Evolutionary conservation across 257 asterid species (phyloP), one percentile per base, ranked within the genome.

Genomic region (Fraxinus excelsior): DNA sequence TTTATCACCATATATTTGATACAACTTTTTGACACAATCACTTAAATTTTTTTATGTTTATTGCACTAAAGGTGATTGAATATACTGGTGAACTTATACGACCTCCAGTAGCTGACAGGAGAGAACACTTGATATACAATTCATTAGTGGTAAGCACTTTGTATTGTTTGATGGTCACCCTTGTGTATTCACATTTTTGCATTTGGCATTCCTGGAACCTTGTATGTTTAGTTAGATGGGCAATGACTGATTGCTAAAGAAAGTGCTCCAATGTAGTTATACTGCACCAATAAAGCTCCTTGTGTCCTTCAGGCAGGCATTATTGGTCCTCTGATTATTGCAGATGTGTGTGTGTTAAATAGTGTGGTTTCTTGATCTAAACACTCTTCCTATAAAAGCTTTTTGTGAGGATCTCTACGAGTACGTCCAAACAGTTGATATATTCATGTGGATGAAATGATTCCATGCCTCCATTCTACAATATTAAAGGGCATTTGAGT

Each of bases 71-170:
- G 99, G 89, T 96, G 68, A 92, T 96, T 70, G 99, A 96, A 82
- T 96, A 96, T 86, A 84, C 85, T 73, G 99, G 99, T 56, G 99
- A 96, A 87, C 87, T 91, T 79, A 96, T 96, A 79, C 91, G 97
- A 76, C 91, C 97, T 81, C 82, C 94, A 73, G 89, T 96, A 56
- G 98, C 98, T 78, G 99, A 96, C 89, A 88, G 93, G 82, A 93
- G 99, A 82, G 99, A 96, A 74, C 98, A 90, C 78, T 77, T 87
- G 78, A 90, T 89, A 73, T 96, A 96, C 84, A 92, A 96, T 86
- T 91, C 96, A 76, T 84, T 96, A 85, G 98, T 96, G 95, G 99
- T 96, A 85, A 82, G 96, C 75, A 49, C 81, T 67, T 80, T 37
- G 53, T 75, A 80, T 72, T 71, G 78, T 65, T 74, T 74, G 68